Percentiles rank a stretch among this genome's conserved stretches.
These are phyloP conservation scores for Malus asiatica DNA, from an alignment of 306 rosid species.

Conservation along the genomic window DNA sequence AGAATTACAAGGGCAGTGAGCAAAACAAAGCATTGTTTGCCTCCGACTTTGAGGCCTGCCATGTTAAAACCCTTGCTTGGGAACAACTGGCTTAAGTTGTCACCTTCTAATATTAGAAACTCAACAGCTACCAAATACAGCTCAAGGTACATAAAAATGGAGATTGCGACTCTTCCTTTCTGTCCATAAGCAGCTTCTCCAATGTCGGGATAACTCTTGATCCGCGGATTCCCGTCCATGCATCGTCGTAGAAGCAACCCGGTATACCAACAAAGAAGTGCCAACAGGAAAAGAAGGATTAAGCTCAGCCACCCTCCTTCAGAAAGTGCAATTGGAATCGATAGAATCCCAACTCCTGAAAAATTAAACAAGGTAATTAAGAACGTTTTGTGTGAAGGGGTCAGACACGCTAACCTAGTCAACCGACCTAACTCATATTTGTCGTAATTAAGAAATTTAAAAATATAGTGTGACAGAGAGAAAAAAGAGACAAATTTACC, in stretches of 20 bases:
- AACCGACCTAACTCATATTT: too few relatives aligned
- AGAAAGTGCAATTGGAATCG: slow-evolving; percentile 68
- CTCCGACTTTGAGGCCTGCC: slow-evolving; percentile 23
- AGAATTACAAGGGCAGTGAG: slow-evolving; percentile 38
- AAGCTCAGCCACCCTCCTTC: slow-evolving; percentile 78
- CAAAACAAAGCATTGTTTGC: slow-evolving; percentile 39
- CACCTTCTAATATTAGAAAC: slow-evolving; percentile 66
- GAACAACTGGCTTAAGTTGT: slow-evolving; percentile 48
- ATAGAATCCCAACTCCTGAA: slow-evolving; percentile 65
- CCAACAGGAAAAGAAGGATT: slow-evolving; percentile 33
- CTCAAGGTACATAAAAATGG: slow-evolving; percentile 42
- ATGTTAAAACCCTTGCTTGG: slow-evolving; percentile 34
- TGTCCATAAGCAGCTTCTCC: slow-evolving; percentile 53
- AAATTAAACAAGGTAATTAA: not conserved
- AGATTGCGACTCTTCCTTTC: slow-evolving; percentile 39
- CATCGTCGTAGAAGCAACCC: slow-evolving; percentile 53
- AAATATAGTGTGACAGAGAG: not conserved
- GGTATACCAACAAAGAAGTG: slow-evolving; percentile 54
- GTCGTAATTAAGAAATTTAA: not conserved
- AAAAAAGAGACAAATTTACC: slow-evolving; percentile 21
- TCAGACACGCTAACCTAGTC: not conserved
- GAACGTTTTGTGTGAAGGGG: too few relatives aligned
- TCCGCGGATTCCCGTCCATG: slow-evolving; percentile 30
- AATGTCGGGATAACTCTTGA: slow-evolving; percentile 56
- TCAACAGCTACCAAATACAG: slow-evolving; percentile 46